Percentiles rank a stretch among this genome's conserved stretches.
These are phyloP conservation scores for Eucalyptus pauciflora DNA, from an alignment of 345 rosid species.

Conservation along the genomic window DNA sequence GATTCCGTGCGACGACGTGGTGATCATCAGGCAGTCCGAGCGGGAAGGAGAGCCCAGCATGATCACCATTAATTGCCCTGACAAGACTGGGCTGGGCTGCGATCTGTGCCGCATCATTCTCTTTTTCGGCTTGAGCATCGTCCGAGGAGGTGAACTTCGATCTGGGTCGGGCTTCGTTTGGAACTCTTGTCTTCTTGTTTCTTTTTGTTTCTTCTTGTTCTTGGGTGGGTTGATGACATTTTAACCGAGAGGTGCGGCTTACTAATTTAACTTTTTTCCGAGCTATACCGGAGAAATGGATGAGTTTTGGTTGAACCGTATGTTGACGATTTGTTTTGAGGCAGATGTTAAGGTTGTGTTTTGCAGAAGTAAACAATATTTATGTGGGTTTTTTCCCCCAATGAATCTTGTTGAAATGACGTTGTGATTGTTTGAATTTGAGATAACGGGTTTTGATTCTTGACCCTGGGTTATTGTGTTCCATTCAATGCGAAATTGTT, in stretches of 20 bases:
- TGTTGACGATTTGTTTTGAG: background rate
- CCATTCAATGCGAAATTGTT: background rate
- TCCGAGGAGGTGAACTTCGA: constrained; percentile 55
- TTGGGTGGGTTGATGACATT: background rate
- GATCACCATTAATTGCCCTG: constrained; percentile 87
- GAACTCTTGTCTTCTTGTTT: background rate
- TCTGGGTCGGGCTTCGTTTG: background rate
- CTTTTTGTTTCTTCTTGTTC: background rate
- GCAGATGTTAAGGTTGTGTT: background rate
- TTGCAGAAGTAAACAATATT: background rate
- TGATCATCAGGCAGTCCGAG: constrained; percentile 61
- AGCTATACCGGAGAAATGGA: background rate
- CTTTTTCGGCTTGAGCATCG: constrained; percentile 84
- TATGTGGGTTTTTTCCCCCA: background rate
- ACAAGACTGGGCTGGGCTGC: constrained; percentile 93
- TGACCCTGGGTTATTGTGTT: background rate
- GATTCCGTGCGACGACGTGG: constrained; percentile 69
- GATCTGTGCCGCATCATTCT: constrained; percentile 91
- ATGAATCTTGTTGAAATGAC: background rate
- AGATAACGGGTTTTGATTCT: background rate
- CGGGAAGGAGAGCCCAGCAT: constrained; percentile 67
- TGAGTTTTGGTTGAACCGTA: background rate
- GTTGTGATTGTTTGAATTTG: background rate
- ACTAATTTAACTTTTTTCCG: background rate
- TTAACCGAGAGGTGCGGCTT: background rate